A percentile compares a stretch with the other conserved stretches of the same genome.
Conservation (phyloP, 805 yeast genomes). For the Torulaspora delbrueckii region DNA sequence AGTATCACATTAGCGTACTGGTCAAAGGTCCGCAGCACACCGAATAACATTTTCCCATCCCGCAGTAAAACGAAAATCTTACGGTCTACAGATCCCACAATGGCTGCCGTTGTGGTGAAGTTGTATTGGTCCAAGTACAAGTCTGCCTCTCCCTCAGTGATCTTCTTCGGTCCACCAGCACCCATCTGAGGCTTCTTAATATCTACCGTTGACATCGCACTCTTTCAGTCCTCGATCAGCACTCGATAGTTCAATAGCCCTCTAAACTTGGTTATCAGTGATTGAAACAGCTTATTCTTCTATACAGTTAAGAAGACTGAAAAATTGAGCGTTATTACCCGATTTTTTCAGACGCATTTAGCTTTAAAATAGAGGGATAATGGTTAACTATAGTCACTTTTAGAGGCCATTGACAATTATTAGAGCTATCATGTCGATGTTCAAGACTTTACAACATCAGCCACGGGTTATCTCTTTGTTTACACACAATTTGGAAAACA, state of each 20-base stretch:
- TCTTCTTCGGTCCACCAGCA: conserved; percentile 21
- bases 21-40: conserved; percentile 90
- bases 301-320: neutral
- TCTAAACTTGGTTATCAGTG: neutral
- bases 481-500: conserved; percentile 23
- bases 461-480: conserved; percentile 47
- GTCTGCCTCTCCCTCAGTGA: conserved; percentile 45
- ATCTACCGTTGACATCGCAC: conserved; percentile 6
- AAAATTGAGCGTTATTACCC: conserved; percentile 4
- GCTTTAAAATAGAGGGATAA: neutral
- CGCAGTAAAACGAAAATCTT: conserved; percentile 77
- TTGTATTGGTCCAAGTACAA: conserved; percentile 74
- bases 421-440: conserved; percentile 40
- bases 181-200: neutral
- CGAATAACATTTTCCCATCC: conserved; percentile 84
- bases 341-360: neutral
- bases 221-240: neutral
- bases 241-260: neutral
- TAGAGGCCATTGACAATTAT: neutral
- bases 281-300: neutral
- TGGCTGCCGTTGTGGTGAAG: conserved; percentile 86
- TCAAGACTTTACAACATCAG: conserved; percentile 42
- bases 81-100: conserved; percentile 79
- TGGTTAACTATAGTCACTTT: neutral
- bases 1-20: conserved; percentile 89